A percentile compares a stretch with the other conserved stretches of the same genome.
These are phyloP conservation scores for Corchorus olitorius DNA, from an alignment of 345 rosid species.

Conservation along the genomic window DNA sequence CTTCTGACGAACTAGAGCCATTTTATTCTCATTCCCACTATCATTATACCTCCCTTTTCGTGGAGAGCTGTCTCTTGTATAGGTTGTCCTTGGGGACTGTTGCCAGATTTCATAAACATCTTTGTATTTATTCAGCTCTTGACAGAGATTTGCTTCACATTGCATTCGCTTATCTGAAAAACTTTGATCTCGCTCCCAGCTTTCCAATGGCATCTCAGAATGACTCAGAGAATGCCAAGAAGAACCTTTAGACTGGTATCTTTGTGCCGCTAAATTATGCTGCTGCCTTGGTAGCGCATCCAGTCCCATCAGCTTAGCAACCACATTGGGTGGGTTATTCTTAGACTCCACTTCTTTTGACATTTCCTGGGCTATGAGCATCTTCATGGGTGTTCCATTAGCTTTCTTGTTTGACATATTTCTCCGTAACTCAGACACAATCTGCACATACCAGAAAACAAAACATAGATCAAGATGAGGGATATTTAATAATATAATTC, in stretches of 20 bases:
- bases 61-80: conserved; percentile 47
- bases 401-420: conserved; percentile 57
- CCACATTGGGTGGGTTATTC: conserved; percentile 65
- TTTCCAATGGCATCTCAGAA: conserved; percentile 39
- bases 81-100: conserved; percentile 44
- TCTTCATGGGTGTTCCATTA: conserved; percentile 77
- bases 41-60: conserved; percentile 45
- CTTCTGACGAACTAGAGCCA: conserved; percentile 84
- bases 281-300: conserved; percentile 72
- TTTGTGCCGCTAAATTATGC: conserved; percentile 46
- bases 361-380: conserved; percentile 82
- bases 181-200: conserved; percentile 52
- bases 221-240: conserved; percentile 56
- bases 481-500: conserved; percentile 28
- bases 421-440: conserved; percentile 57
- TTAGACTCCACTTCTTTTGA: conserved; percentile 66
- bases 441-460: conserved; percentile 42
- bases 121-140: conserved; percentile 46
- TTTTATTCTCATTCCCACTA: conserved; percentile 42
- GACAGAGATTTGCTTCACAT: conserved; percentile 32
- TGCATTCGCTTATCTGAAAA: conserved; percentile 51
- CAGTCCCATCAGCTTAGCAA: conserved; percentile 98
- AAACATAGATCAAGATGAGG: conserved; percentile 22
- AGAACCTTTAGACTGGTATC: conserved; percentile 56
- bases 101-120: conserved; percentile 74